Conservation (phyloP, 257 asterid species). For the Misopates orontium region DNA sequence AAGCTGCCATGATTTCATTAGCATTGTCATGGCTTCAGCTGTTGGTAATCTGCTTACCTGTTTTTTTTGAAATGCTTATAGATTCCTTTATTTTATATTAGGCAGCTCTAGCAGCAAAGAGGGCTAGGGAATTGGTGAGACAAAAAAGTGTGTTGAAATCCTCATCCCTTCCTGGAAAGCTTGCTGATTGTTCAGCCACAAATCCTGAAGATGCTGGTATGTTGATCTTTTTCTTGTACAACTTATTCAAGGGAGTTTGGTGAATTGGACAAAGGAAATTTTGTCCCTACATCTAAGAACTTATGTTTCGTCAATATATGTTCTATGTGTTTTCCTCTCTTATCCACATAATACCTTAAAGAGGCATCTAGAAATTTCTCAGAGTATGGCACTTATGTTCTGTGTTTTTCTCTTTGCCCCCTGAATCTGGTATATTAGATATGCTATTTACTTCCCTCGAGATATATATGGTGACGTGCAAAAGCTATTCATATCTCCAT, state of each 20-base stretch:
- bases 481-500: neutral
- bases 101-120: slow-evolving; percentile 98
- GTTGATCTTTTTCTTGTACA: slow-evolving; percentile 20
- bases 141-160: slow-evolving; percentile 84
- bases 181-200: slow-evolving; percentile 95
- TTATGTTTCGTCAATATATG: neutral
- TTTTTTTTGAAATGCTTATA: slow-evolving; percentile 16
- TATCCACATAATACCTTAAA: no score
- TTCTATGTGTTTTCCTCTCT: neutral
- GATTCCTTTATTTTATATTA: slow-evolving; percentile 27
- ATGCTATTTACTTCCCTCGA: no score
- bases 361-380: no score
- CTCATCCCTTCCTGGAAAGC: slow-evolving; percentile 98
- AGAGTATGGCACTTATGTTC: no score
- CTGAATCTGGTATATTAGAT: no score
- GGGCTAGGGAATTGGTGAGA: slow-evolving; percentile 95
- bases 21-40: slow-evolving; percentile 8
- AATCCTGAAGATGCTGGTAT: slow-evolving; percentile 87
- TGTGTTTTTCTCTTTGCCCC: no score
- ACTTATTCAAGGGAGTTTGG: slow-evolving; percentile 11
- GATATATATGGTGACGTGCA: no score
- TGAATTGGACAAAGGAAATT: neutral
- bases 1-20: slow-evolving; percentile 20
- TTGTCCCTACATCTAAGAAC: neutral
- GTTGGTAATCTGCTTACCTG: neutral